phyloP scores from a whole-genome alignment of 2,329 filamentous ascomycete species.

The Fusarium pseudonygamai region DNA sequence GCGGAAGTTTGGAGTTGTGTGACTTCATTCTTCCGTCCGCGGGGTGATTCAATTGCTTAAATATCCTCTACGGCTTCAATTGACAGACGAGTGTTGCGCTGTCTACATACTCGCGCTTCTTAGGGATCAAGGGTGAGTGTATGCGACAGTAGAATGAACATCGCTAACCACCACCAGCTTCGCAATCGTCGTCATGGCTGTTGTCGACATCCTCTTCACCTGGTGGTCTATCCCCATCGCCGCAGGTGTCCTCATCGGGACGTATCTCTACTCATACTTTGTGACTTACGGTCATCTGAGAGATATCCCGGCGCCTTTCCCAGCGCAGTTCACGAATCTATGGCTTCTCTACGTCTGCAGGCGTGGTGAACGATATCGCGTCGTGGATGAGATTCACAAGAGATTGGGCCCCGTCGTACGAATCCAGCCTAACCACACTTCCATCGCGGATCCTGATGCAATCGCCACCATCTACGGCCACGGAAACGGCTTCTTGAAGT shows the following conservation, averaged over 20 bases:
- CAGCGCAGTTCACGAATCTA: slow-evolving; percentile 75
- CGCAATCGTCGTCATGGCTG: slow-evolving; percentile 38
- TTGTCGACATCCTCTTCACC: slow-evolving; percentile 48
- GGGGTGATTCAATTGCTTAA: not conserved
- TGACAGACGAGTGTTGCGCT: not conserved
- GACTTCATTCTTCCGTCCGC: not conserved
- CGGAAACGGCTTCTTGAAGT: slow-evolving; percentile 78
- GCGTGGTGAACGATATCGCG: slow-evolving; percentile 69
- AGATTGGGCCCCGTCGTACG: slow-evolving; percentile 82
- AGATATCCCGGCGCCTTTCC: slow-evolving; percentile 69
- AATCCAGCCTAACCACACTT: slow-evolving; percentile 86
- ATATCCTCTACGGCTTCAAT: not conserved
- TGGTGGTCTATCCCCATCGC: slow-evolving; percentile 59
- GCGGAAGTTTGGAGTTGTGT: not conserved
- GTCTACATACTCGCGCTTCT: not conserved
- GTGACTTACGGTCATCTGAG: slow-evolving; percentile 62
- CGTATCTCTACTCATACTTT: slow-evolving; percentile 69
- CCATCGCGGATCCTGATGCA: slow-evolving; percentile 80
- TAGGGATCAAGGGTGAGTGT: not conserved
- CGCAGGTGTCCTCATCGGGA: slow-evolving; percentile 59
- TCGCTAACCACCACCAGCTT: not conserved
- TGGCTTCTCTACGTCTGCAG: slow-evolving; percentile 79
- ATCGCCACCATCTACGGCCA: slow-evolving; percentile 83
- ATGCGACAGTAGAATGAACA: not conserved
- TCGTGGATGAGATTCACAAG: slow-evolving; percentile 78